A percentile compares a stretch with the other conserved stretches of the same genome.
phyloP scores from a whole-genome alignment of 2,329 filamentous ascomycete genomes.

The Karstenula rhodostoma region DNA sequence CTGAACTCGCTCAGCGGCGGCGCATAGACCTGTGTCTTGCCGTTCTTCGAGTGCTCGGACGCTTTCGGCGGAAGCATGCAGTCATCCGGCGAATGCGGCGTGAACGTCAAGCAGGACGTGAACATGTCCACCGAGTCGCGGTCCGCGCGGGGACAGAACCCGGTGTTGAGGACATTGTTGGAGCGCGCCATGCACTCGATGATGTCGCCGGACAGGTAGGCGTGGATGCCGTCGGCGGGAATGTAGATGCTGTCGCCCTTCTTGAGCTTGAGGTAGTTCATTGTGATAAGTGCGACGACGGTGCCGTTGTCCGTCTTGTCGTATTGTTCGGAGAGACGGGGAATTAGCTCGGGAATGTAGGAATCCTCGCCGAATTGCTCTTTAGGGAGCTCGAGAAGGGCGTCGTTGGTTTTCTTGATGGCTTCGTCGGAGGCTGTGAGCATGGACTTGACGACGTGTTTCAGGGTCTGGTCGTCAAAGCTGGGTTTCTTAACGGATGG shows the following conservation, averaged over 20 bases:
- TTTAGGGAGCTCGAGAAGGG: slow-evolving; percentile 59
- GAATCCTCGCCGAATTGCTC: slow-evolving; percentile 60
- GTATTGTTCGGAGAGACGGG: slow-evolving; percentile 71
- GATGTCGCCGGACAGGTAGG: slow-evolving; percentile 76
- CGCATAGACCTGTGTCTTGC: slow-evolving; percentile 69
- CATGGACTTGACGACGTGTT: slow-evolving; percentile 63
- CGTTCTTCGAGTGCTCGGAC: slow-evolving; percentile 62
- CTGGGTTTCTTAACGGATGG: slow-evolving; percentile 51
- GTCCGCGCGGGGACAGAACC: slow-evolving; percentile 74
- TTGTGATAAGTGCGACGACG: slow-evolving; percentile 73
- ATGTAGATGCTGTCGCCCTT: slow-evolving; percentile 75
- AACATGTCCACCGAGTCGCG: slow-evolving; percentile 72
- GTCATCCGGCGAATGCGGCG: slow-evolving; percentile 65
- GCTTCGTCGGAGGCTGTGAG: slow-evolving; percentile 62
- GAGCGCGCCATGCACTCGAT: slow-evolving; percentile 81
- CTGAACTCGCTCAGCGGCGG: slow-evolving; percentile 78
- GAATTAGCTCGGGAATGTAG: slow-evolving; percentile 71
- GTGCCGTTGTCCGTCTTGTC: slow-evolving; percentile 69
- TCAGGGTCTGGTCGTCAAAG: slow-evolving; percentile 67
- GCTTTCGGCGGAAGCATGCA: slow-evolving; percentile 61
- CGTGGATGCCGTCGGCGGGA: slow-evolving; percentile 77
- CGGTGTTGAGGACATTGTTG: slow-evolving; percentile 78
- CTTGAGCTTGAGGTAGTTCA: slow-evolving; percentile 75
- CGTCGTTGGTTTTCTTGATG: slow-evolving; percentile 62
- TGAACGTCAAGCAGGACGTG: slow-evolving; percentile 68